A percentile compares a stretch with the other conserved stretches of the same genome.
These are phyloP conservation scores for Saccharomycopsis babjevae DNA, from an alignment of 805 yeast species.

Conservation along the genomic window DNA sequence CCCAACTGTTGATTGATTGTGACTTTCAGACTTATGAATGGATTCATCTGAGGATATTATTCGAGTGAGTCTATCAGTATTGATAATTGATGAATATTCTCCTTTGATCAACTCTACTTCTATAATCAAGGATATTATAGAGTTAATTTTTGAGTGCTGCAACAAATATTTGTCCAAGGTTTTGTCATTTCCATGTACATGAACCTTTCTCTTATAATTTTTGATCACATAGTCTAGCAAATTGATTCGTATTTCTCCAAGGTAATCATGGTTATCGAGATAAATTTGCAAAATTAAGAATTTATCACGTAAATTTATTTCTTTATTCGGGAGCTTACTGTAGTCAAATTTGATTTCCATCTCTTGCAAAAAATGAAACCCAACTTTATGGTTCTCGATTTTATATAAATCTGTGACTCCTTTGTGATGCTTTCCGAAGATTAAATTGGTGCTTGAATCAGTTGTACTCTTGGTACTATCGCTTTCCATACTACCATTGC, in stretches of 20 bases:
- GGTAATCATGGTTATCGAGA: conserved; percentile 33
- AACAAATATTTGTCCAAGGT: conserved; percentile 55
- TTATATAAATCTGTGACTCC: conserved; percentile 33
- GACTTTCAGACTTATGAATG: background rate
- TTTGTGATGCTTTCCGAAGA: conserved; percentile 19
- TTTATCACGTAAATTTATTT: conserved; percentile 25
- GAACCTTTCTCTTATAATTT: conserved; percentile 20
- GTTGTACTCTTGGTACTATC: background rate
- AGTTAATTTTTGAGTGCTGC: conserved; percentile 72
- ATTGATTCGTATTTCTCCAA: conserved; percentile 64
- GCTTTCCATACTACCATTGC: conserved; percentile 4
- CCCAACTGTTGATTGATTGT: background rate
- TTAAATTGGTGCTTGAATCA: background rate
- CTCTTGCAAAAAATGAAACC: conserved; percentile 33
- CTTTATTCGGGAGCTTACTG: conserved; percentile 23
- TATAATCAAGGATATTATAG: conserved; percentile 59
- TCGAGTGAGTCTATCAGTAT: conserved; percentile 21
- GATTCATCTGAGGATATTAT: background rate
- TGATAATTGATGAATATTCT: conserved; percentile 22
- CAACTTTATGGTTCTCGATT: conserved; percentile 43
- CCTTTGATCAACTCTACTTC: conserved; percentile 37
- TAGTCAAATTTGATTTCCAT: conserved; percentile 13
- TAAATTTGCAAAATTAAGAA: conserved; percentile 34
- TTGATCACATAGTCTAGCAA: conserved; percentile 52
- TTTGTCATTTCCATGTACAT: conserved; percentile 25